phyloP scores from a whole-genome alignment of 768 basidiomycete genomes.

The Lentinus brumalis region DNA sequence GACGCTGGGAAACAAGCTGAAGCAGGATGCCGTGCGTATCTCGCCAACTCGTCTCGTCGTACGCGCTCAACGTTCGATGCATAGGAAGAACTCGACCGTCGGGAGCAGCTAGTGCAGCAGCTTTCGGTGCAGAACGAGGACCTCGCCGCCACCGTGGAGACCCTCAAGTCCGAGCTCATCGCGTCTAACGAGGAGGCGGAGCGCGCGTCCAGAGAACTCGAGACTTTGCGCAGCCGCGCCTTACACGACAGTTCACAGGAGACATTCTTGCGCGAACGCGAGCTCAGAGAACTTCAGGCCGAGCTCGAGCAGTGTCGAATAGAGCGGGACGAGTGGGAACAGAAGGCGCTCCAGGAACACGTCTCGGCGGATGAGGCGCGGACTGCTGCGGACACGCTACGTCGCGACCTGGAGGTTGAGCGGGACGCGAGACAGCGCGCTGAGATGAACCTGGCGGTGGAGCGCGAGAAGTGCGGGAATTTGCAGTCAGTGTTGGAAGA shows the following conservation, averaged over 20 bases:
- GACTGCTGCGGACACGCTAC: constrained; percentile 53
- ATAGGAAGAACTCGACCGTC: constrained; percentile 97
- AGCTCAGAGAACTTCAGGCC: constrained; percentile 78
- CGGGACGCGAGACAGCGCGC: constrained; percentile 60
- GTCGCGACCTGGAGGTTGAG: constrained; percentile 70
- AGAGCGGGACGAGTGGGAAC: constrained; percentile 79
- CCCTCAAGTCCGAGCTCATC: constrained; percentile 79
- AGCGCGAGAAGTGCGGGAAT: constrained; percentile 77
- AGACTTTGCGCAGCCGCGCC: constrained; percentile 61
- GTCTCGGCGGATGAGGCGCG: constrained; percentile 71
- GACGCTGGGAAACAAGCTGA: constrained; percentile 89
- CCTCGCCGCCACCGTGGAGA: constrained; percentile 67
- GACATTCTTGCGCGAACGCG: constrained; percentile 68
- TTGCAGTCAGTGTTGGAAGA: constrained; percentile 92
- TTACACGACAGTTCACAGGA: constrained; percentile 74
- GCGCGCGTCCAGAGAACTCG: constrained; percentile 68
- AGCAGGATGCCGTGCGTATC: constrained; percentile 87
- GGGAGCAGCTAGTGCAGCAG: constrained; percentile 81
- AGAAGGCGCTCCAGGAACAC: constrained; percentile 62
- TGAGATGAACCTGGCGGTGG: constrained; percentile 57
- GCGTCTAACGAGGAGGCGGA: constrained; percentile 76
- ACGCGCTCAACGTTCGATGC: constrained; percentile 20
- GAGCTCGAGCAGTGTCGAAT: constrained; percentile 86
- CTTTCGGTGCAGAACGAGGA: constrained; percentile 80
- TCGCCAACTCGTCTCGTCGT: neutral